phyloP scores from a whole-genome alignment of 129 eudicot species.

The Solidago caesia region DNA sequence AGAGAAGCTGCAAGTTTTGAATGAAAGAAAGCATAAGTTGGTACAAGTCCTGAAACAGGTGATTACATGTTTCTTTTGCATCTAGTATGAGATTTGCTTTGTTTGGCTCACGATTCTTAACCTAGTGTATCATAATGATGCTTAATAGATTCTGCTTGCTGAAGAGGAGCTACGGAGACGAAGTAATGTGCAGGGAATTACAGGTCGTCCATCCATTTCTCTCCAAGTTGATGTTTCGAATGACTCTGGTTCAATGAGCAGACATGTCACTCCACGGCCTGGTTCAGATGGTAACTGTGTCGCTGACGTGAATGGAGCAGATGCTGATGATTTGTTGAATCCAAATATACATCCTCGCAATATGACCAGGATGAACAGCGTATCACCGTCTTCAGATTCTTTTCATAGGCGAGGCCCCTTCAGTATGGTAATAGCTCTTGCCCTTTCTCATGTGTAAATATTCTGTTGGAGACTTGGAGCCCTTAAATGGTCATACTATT shows the following conservation, averaged over 20 bases:
- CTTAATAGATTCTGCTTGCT: constrained; percentile 72
- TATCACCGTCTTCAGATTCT: constrained; percentile 85
- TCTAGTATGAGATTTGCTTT: constrained; percentile 9
- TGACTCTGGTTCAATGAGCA: constrained; percentile 77
- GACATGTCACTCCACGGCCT: constrained; percentile 62
- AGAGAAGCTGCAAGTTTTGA: constrained; percentile 68
- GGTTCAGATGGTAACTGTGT: constrained; percentile 59
- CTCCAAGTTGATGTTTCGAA: constrained; percentile 77
- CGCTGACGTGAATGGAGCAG: constrained; percentile 60
- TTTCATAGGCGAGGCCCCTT: constrained; percentile 54
- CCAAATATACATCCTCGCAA: constrained; percentile 52
- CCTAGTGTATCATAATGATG: neutral
- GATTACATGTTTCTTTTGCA: constrained; percentile 2
- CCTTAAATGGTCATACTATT: neutral
- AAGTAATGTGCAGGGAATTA: constrained; percentile 49
- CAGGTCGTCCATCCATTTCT: constrained; percentile 49
- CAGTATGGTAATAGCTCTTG: constrained; percentile 49
- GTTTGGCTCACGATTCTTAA: constrained; percentile 10
- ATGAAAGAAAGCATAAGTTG: constrained; percentile 76
- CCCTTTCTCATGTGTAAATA: constrained; percentile 1
- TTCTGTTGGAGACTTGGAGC: neutral
- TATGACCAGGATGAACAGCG: constrained; percentile 65
- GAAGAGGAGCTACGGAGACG: constrained; percentile 85
- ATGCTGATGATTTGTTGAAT: constrained; percentile 55
- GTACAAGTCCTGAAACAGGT: constrained; percentile 95